These are phyloP conservation scores for Kluyveromyces siamensis DNA, from an alignment of 805 yeast genomes.

Conservation along the genomic window DNA sequence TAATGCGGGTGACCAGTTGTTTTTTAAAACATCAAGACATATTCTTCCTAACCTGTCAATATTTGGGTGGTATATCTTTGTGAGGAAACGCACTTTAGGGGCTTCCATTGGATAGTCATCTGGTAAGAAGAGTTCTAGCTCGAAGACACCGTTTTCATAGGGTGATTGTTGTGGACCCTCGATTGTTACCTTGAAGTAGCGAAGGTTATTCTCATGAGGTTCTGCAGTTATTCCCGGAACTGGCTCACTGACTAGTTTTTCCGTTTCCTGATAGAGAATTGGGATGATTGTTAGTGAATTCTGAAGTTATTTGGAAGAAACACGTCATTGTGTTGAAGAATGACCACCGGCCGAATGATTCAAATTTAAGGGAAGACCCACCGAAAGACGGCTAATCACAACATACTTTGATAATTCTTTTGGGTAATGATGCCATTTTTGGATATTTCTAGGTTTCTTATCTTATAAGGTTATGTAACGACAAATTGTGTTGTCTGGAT, in stretches of 20 bases:
- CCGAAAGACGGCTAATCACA: not conserved
- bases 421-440: slow-evolving; percentile 47
- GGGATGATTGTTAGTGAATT: not conserved
- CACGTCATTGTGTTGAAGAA: no score
- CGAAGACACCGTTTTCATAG: slow-evolving; percentile 76
- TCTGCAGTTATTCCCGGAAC: slow-evolving; percentile 91
- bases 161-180: slow-evolving; percentile 91
- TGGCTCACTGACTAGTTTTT: slow-evolving; percentile 84
- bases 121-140: slow-evolving; percentile 80
- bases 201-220: slow-evolving; percentile 89
- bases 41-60: slow-evolving; percentile 92
- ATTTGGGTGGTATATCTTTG: slow-evolving; percentile 93
- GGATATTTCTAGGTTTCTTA: not conserved
- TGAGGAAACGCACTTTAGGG: slow-evolving; percentile 88
- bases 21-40: slow-evolving; percentile 88
- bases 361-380: not conserved
- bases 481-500: no score
- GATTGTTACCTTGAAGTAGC: slow-evolving; percentile 86
- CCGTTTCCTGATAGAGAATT: slow-evolving; percentile 57
- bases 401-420: slow-evolving; percentile 79
- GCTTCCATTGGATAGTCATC: slow-evolving; percentile 99
- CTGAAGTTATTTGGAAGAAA: not conserved
- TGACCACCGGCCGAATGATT: not conserved
- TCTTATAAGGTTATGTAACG: not conserved
- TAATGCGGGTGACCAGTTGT: slow-evolving; percentile 96